A percentile compares a stretch with the other conserved stretches of the same genome.
Conservation (phyloP, 495 filamentous ascomycete species). For the Trichoderma gamsii region DNA sequence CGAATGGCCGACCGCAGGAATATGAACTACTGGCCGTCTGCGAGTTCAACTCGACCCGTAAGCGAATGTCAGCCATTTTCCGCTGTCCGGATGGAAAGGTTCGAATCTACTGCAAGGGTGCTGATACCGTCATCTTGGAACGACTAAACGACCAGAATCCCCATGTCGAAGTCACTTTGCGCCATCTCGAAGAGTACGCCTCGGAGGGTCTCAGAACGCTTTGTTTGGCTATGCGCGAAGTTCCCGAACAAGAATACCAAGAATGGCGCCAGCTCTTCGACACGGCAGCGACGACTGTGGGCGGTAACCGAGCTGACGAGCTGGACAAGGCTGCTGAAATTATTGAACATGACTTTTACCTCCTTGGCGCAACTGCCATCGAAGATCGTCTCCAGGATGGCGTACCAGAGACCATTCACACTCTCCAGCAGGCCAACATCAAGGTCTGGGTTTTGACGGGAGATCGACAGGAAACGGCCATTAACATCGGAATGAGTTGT, state of each 20-base stretch:
- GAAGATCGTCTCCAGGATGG: constrained; percentile 97
- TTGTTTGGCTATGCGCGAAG: constrained; percentile 90
- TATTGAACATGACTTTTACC: constrained; percentile 84
- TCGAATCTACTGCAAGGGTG: constrained; percentile 89
- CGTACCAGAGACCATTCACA: constrained; percentile 97
- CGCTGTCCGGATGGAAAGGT: constrained; percentile 95
- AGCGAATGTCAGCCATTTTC: constrained; percentile 96
- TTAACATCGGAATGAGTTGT: constrained; percentile 99
- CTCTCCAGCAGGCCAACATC: constrained; percentile 91
- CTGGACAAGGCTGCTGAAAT: constrained; percentile 95
- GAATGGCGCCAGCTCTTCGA: constrained; percentile 87
- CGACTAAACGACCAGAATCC: constrained; percentile 74
- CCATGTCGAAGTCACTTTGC: constrained; percentile 76
- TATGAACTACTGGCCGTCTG: constrained; percentile 94
- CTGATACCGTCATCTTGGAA: constrained; percentile 89
- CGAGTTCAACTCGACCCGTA: constrained; percentile 97
- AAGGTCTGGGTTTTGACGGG: constrained; percentile 99
- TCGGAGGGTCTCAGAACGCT: constrained; percentile 93
- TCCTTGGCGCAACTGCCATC: constrained; percentile 94
- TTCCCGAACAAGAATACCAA: constrained; percentile 83
- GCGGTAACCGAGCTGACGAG: constrained; percentile 87
- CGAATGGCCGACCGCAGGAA: constrained; percentile 63
- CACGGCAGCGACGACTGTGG: constrained; percentile 82
- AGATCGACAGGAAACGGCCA: constrained; percentile 96
- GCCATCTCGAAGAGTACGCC: constrained; percentile 96